Evolutionary conservation across 768 basidiomycete genomes (phyloP).

Genomic region (Leucosporidium scottii): DNA sequence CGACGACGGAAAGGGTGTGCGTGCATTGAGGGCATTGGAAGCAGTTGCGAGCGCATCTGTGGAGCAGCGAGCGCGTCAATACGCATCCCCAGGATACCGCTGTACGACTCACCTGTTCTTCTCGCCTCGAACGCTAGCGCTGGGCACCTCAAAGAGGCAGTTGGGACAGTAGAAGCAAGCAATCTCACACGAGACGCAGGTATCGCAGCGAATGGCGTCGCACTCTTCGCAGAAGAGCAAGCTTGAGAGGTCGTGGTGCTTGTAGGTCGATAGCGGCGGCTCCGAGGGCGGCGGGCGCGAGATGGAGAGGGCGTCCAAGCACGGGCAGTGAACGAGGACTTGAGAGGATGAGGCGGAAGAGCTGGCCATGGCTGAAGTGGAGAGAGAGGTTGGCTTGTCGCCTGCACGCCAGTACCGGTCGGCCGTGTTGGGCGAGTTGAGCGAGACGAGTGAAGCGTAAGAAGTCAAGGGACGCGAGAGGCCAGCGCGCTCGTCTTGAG

Average conservation of each 20-base stretch:
- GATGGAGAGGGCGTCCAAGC: constrained; percentile 49
- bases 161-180: constrained; percentile 97
- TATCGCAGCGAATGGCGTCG: constrained; percentile 86
- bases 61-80: neutral
- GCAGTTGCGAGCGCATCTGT: constrained; percentile 94
- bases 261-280: constrained; percentile 64
- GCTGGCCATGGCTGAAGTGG: too few relatives aligned
- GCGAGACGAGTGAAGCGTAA: too few relatives aligned
- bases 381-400: too few relatives aligned
- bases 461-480: too few relatives aligned
- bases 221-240: constrained; percentile 99
- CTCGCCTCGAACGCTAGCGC: constrained; percentile 94
- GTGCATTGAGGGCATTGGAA: constrained; percentile 91
- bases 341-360: neutral
- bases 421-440: too few relatives aligned
- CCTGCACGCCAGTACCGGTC: too few relatives aligned
- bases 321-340: constrained; percentile 43
- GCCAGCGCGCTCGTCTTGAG: too few relatives aligned
- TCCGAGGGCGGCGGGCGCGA: constrained; percentile 58
- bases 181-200: constrained; percentile 86
- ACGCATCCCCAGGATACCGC: neutral
- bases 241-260: constrained; percentile 72
- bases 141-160: constrained; percentile 96
- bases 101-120: constrained; percentile 68
- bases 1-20: constrained; percentile 82